Conservation (phyloP, 305 asterid genomes). For the Plantago coronopus region DNA sequence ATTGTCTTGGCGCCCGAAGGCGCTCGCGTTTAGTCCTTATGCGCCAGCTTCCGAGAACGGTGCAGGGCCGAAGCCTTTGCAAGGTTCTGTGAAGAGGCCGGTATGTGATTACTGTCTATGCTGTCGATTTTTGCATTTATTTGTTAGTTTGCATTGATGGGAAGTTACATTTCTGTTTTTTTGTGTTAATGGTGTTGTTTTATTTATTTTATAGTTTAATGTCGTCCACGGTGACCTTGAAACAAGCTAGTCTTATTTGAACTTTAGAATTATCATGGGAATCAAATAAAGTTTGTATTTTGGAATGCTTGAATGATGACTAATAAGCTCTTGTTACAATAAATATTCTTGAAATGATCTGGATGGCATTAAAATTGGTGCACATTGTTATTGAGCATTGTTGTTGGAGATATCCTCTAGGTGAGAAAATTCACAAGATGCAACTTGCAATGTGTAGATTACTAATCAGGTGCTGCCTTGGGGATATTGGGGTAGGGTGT, state of each 20-base stretch:
- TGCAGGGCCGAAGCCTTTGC: slow-evolving; percentile 54
- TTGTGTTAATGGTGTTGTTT: neutral
- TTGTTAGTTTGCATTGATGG: neutral
- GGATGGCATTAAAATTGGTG: neutral
- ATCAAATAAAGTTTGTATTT: neutral
- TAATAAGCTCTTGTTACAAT: neutral
- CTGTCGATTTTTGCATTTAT: neutral
- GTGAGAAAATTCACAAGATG: neutral
- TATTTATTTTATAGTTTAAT: neutral
- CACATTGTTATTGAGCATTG: slow-evolving; percentile 8
- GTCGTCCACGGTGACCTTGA: neutral
- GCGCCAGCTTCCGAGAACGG: slow-evolving; percentile 31
- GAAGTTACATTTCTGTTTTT: neutral
- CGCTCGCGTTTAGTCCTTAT: slow-evolving; percentile 64
- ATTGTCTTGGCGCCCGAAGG: slow-evolving; percentile 67
- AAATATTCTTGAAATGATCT: neutral
- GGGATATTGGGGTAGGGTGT: slow-evolving; percentile 7
- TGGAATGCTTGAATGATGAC: slow-evolving; percentile 10
- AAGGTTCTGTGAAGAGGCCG: slow-evolving; percentile 74
- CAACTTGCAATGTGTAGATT: slow-evolving; percentile 7
- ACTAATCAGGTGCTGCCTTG: slow-evolving; percentile 9
- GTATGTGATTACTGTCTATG: slow-evolving; percentile 43
- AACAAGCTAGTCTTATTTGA: neutral
- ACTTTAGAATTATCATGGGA: neutral
- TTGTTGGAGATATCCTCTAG: slow-evolving; percentile 13